Percentiles rank a stretch among this genome's conserved stretches.
Conservation (phyloP, 306 rosid genomes). For the Coriaria nepalensis region DNA sequence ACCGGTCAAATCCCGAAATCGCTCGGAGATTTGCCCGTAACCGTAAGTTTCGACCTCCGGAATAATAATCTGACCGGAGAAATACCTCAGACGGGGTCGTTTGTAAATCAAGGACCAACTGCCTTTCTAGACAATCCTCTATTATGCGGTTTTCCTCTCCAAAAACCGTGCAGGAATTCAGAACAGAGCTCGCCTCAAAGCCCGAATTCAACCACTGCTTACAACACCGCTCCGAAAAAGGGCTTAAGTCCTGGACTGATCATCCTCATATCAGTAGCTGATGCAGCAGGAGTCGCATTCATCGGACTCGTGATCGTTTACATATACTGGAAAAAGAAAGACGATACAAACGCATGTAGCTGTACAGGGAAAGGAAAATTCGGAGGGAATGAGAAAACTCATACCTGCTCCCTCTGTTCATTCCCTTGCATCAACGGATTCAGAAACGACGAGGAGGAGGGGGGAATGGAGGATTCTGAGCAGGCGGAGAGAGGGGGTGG, state of each 20-base stretch:
- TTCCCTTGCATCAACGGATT: conserved; percentile 44
- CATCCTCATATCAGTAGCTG: conserved; percentile 65
- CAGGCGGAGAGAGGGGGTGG: conserved; percentile 32
- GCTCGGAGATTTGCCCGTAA: conserved; percentile 59
- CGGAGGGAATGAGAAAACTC: conserved; percentile 30
- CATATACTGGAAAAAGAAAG: conserved; percentile 78
- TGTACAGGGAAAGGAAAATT: conserved; percentile 57
- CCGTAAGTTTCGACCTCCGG: conserved; percentile 70
- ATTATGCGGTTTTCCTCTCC: conserved; percentile 82
- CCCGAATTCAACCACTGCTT: conserved; percentile 21
- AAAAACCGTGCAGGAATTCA: conserved; percentile 40
- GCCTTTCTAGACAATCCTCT: conserved; percentile 71
- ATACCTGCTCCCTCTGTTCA: conserved; percentile 20
- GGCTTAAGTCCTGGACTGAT: conserved; percentile 69
- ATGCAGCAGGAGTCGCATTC: conserved; percentile 67
- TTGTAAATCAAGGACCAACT: conserved; percentile 85
- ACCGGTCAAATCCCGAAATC: conserved; percentile 59
- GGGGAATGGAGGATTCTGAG: conserved; percentile 55
- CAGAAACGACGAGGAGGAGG: conserved; percentile 61
- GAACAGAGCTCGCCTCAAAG: conserved; percentile 25
- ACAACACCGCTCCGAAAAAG: conserved; percentile 11
- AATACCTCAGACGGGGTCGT: conserved; percentile 88
- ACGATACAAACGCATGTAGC: conserved; percentile 57
- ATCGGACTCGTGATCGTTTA: conserved; percentile 60
- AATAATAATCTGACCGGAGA: conserved; percentile 70